phyloP scores from a whole-genome alignment of 768 basidiomycete genomes.

The Tylopilus felleus region DNA sequence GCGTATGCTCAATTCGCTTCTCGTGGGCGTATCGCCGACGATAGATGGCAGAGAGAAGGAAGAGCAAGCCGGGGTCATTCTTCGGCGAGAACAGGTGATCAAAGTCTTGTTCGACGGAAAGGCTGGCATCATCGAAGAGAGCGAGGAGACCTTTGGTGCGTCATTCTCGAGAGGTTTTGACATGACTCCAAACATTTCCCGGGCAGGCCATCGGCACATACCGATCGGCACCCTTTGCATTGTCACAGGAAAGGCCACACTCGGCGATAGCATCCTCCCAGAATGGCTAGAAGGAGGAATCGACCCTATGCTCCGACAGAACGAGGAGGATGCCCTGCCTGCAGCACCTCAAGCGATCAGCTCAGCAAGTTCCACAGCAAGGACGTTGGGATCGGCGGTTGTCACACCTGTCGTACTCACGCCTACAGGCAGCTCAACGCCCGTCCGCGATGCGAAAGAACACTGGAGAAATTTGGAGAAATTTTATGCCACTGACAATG shows the following conservation, averaged over 20 bases:
- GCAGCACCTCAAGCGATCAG: constrained; percentile 39
- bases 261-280: constrained; percentile 48
- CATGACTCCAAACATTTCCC: constrained; percentile 3
- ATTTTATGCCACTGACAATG: constrained; percentile 58
- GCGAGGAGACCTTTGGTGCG: constrained; percentile 36
- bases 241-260: constrained; percentile 53
- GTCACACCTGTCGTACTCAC: constrained; percentile 54
- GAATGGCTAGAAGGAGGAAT: constrained; percentile 90
- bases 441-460: constrained; percentile 43
- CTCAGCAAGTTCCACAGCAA: constrained; percentile 31
- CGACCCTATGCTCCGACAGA: constrained; percentile 71
- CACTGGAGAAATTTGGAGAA: constrained; percentile 63
- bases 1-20: constrained; percentile 70
- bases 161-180: background rate
- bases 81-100: constrained; percentile 78
- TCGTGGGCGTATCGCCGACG: constrained; percentile 51
- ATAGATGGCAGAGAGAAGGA: constrained; percentile 37
- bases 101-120: constrained; percentile 81
- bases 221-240: constrained; percentile 66
- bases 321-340: constrained; percentile 48
- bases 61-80: constrained; percentile 65
- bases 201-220: constrained; percentile 37
- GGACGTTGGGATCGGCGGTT: constrained; percentile 28
- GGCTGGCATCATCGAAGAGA: constrained; percentile 40
- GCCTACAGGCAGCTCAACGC: constrained; percentile 47